Conservation (phyloP, 768 basidiomycete species). For the Pulveroboletus sp. region DNA sequence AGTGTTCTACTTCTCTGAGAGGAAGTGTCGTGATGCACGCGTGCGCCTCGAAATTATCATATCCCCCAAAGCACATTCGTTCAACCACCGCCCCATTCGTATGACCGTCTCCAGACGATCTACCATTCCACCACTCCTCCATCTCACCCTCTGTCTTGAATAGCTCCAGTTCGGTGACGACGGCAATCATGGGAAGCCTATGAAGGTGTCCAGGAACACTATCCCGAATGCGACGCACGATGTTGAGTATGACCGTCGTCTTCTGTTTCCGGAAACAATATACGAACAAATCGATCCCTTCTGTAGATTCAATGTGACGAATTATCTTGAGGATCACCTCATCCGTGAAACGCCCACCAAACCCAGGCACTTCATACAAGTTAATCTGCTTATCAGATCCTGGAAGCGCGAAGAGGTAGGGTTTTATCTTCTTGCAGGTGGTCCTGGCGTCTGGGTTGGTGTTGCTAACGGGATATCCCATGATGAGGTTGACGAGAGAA, state of each 20-base stretch:
- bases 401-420: neutral
- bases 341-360: slow-evolving; percentile 9
- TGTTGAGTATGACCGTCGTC: slow-evolving; percentile 11
- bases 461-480: slow-evolving; percentile 15
- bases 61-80: slow-evolving; percentile 6
- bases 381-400: slow-evolving; percentile 1
- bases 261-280: slow-evolving; percentile 24
- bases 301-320: slow-evolving; percentile 9
- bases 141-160: slow-evolving; percentile 16
- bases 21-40: slow-evolving; percentile 39
- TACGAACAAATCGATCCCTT: slow-evolving; percentile 22
- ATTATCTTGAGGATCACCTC: slow-evolving; percentile 14
- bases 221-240: slow-evolving; percentile 7
- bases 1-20: slow-evolving; percentile 10
- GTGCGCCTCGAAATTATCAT: slow-evolving; percentile 32
- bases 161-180: slow-evolving; percentile 26
- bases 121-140: slow-evolving; percentile 34
- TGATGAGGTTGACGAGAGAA: slow-evolving; percentile 28
- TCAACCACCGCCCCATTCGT: slow-evolving; percentile 33
- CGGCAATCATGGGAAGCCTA: slow-evolving; percentile 20
- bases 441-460: slow-evolving; percentile 11
- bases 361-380: slow-evolving; percentile 26
- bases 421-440: neutral
- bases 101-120: neutral
- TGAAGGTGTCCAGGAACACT: neutral